Conservation (phyloP, 495 filamentous ascomycete species). For the Podospora didyma region DNA sequence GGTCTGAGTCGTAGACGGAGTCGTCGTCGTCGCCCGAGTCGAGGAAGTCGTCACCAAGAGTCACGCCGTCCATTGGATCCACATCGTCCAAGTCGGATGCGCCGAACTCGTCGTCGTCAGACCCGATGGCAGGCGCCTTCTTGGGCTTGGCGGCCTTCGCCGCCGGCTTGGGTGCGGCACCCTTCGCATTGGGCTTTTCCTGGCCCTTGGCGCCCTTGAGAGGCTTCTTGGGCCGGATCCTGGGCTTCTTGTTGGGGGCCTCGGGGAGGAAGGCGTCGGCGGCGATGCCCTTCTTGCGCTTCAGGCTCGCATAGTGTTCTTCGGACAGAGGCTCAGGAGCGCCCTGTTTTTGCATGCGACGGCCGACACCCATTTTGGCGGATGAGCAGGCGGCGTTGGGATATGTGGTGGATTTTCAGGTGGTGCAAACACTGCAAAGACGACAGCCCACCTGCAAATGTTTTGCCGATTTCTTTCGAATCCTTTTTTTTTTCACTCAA, state of each 20-base stretch:
- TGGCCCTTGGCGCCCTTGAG: slow-evolving; percentile 31
- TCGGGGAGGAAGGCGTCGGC: slow-evolving; percentile 40
- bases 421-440: background rate
- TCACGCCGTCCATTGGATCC: slow-evolving; percentile 35
- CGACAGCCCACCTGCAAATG: slow-evolving; percentile 6
- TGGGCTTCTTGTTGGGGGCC: slow-evolving; percentile 63
- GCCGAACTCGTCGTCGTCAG: slow-evolving; percentile 41
- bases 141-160: slow-evolving; percentile 37
- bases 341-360: slow-evolving; percentile 94
- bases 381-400: slow-evolving; percentile 9
- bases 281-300: slow-evolving; percentile 67
- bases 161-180: slow-evolving; percentile 11
- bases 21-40: slow-evolving; percentile 40
- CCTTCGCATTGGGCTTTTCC: slow-evolving; percentile 12
- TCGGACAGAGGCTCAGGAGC: slow-evolving; percentile 79
- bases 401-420: slow-evolving; percentile 1
- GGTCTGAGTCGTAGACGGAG: slow-evolving; percentile 73
- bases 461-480: slow-evolving; percentile 17
- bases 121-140: slow-evolving; percentile 37
- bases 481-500: slow-evolving; percentile 10
- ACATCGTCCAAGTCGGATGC: slow-evolving; percentile 54
- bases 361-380: slow-evolving; percentile 75
- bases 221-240: slow-evolving; percentile 44
- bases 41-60: slow-evolving; percentile 54
- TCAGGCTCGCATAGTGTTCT: slow-evolving; percentile 65